Base-by-base conservation (phyloP, 371 early-diverging fungal species). In the Mortierella sp. region DNA sequence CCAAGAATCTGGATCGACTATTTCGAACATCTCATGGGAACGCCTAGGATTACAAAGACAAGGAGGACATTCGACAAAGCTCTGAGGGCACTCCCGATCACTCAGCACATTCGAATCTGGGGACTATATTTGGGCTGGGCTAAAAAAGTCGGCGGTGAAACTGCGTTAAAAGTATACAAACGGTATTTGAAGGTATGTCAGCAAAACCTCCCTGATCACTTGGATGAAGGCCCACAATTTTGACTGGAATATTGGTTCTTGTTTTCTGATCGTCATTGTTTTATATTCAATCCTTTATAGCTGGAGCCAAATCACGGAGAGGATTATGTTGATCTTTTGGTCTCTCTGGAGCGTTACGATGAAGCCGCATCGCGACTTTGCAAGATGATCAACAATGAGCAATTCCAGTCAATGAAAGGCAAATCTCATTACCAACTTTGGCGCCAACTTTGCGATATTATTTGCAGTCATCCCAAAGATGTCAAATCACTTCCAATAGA, bases 91-190 rank as follows among this genome's bases (percentile, higher is more conserved):
- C 87, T 99, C 54, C 96, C 99, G 4, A 90, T 97, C 31, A 96
- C 98, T 1, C 98, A 98, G 79, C 98, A 99, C 68, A 83, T 81
- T 19, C 87, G 94, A 42, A 86, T 99, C 40, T 99, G 99, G 99
- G 88, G 88, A 3, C 64, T 91, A 55, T 98, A 98, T 80, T 83
- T 96, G 51, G 72, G 86, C 63, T 97, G 96, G 86, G 96, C 95
- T 7, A 84, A 89, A 54, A 76, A 85, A 28, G 89, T 93, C 34
- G 93, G 97, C 19, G 96, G 97, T 0, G 92, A 95, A 72, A 93
- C 95, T 0, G 93, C 94, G 3, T 86, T 95, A 31, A 86, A 93
- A 13, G 88, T 97, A 47, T 93, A 93, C 75, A 85, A 90, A 61
- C 85, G 99, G 42, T 96, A 95, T 73, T 61, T 98, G 68, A 93